Evolutionary conservation across 1,284 basidiomycete species (phyloP), one percentile per base, ranked within the genome.

Genomic region (Ustilago cynodontis): DNA sequence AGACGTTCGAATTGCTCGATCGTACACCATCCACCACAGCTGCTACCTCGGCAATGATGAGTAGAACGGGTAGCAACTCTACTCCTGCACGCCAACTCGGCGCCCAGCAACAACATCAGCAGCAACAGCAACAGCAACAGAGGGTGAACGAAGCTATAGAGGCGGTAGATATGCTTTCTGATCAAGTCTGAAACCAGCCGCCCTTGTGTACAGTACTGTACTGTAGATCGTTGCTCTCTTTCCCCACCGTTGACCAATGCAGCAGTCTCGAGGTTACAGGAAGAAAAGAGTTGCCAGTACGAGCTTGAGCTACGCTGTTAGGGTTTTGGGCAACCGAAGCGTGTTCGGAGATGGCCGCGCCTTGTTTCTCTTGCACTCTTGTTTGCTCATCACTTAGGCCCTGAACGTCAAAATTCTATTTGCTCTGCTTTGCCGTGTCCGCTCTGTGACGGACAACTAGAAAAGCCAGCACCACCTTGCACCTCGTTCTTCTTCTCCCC

Each of bases 91-190:
- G 47, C 14, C 47, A 29, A 18, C n/a, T n/a, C n/a, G n/a, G n/a
- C n/a, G n/a, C n/a, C n/a, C n/a, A n/a, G n/a, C n/a, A n/a, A n/a
- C n/a, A n/a, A n/a, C n/a, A n/a, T n/a, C n/a, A n/a, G n/a, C n/a
- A n/a, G n/a, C 22, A 26, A 13, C 47, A 13, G 11, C 6, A 37
- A 5, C 41, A 33, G n/a, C 57, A 51, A 39, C 47, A 29, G 14
- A 55, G 53, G 22, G 16, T 22, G 20, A 10, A 28, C 10, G 60
- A 69, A 20, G 45, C 51, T 9, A 65, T 71, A 33, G 55, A 65
- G 4, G 59, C 62, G n/a, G 63, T 35, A 2, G 69, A 71, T 28
- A 61, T 65, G 69, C 69, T 71, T 31, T 57, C 49, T 0, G 45
- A 65, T 28, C 53, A 57, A 6, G 64, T 16, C 3, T 35, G 59